Evolutionary conservation across 305 asterid species (phyloP).

Genomic region (Stenogyne calaminthoides): DNA sequence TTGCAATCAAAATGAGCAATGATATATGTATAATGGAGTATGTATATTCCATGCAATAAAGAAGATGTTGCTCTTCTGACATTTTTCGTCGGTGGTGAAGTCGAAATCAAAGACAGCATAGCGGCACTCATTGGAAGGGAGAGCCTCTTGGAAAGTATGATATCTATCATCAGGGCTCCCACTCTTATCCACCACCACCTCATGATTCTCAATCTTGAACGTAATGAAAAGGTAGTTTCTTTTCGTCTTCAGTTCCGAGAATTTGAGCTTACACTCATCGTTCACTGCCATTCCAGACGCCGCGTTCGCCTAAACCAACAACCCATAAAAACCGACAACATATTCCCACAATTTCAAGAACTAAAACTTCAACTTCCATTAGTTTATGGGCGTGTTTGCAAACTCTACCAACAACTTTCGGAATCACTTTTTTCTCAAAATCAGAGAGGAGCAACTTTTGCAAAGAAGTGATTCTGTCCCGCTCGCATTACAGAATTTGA

Average conservation of each 20-base stretch:
- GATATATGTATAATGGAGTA: no score
- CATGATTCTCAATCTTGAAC: conserved; percentile 55
- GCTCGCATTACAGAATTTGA: not conserved
- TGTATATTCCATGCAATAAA: conserved; percentile 54
- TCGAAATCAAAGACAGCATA: conserved; percentile 65
- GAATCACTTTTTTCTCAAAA: no score
- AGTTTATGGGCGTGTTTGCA: no score
- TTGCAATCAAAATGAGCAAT: no score
- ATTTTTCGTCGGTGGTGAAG: conserved; percentile 57
- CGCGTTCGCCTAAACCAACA: conserved; percentile 48
- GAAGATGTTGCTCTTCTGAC: conserved; percentile 74
- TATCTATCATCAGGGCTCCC: conserved; percentile 49
- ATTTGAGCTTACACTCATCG: conserved; percentile 62
- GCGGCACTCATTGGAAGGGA: conserved; percentile 61
- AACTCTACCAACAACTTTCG: no score
- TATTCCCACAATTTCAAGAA: not conserved
- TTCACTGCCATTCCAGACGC: conserved; percentile 65
- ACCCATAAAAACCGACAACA: not conserved
- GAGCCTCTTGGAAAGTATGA: conserved; percentile 46
- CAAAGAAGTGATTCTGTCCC: not conserved
- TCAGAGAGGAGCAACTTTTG: no score
- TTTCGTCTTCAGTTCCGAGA: conserved; percentile 56
- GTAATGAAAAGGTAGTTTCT: conserved; percentile 55
- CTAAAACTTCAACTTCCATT: not conserved
- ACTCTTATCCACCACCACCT: conserved; percentile 55